Evolutionary conservation across 2,329 filamentous ascomycete genomes (phyloP).

Genomic region (Talaromyces sp.): DNA sequence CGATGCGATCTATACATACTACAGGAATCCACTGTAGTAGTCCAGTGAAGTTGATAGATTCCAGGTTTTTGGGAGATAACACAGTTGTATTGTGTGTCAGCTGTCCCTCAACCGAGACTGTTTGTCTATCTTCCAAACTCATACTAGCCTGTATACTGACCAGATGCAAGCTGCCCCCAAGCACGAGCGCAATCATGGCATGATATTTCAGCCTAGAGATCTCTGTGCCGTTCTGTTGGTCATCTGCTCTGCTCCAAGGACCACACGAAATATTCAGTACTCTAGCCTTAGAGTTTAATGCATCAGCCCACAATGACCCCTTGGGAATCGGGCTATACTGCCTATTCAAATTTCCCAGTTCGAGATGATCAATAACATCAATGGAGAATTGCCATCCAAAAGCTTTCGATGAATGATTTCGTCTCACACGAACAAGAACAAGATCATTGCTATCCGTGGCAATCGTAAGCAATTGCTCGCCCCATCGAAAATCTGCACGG

Average conservation of each 20-base stretch:
- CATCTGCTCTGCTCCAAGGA: constrained; percentile 28
- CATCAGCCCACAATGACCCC: constrained; percentile 30
- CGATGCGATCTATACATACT: constrained; percentile 23
- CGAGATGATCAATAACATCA: constrained; percentile 27
- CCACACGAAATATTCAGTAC: constrained; percentile 32
- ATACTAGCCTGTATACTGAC: constrained; percentile 23
- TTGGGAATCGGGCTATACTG: constrained; percentile 22
- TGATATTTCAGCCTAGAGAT: not conserved
- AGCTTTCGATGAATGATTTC: constrained; percentile 14
- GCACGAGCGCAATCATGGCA: constrained; percentile 28
- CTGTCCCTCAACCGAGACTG: not conserved
- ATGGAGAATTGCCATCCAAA: constrained; percentile 21
- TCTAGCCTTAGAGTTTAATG: constrained; percentile 26
- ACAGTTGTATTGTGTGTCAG: constrained; percentile 19
- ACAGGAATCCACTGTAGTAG: constrained; percentile 32
- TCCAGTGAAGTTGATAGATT: constrained; percentile 26
- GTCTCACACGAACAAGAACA: constrained; percentile 29
- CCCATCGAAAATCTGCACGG: constrained; percentile 29
- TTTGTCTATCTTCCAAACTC: constrained; percentile 10
- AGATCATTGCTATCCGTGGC: constrained; percentile 41
- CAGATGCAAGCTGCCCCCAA: constrained; percentile 29
- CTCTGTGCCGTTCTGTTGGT: not conserved
- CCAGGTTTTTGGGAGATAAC: constrained; percentile 11
- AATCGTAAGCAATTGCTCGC: constrained; percentile 33
- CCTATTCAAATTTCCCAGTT: constrained; percentile 19